Evolutionary conservation across 768 basidiomycete species (phyloP), one percentile per base, ranked within the genome.

Genomic region (Amanita subjunquillea): DNA sequence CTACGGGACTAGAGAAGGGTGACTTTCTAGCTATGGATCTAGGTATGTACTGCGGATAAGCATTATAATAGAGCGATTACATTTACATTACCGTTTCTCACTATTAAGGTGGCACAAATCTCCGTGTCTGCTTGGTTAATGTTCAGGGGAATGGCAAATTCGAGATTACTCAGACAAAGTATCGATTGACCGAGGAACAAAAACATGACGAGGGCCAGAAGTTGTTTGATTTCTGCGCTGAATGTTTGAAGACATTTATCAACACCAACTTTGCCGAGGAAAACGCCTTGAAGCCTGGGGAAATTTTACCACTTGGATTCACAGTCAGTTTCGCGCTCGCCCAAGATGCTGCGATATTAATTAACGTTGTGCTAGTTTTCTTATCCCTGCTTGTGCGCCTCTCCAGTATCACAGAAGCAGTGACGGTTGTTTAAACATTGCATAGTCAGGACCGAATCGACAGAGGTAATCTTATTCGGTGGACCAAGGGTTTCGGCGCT

Each of bases 401-500:
- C 47, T 27, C 32, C 15, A 5, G 17, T 46, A 22, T 36, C 12
- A 20, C 32, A 7, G 5, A 36, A 36, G 20, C 12, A 23, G 37
- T 44, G n/a, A 25, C n/a, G 27, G 27, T 2, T 43, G 38, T 39
- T 32, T 12, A 45, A 37, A 37, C 34, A 32, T 15, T 20, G 17
- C 17, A 9, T 65, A 94, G 90, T n/a, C 96, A 98, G 76, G 78
- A 85, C 37, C 77, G 80, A 50, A 98, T 99, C 57, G 92, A 98
- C 66, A 91, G 97, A 56, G 95, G 92, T 22, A 78, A 80, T 55
- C 83, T 98, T 36, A 92, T 97, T 61, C 86, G 95, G 15, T 99
- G 96, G 96, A 99, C 96, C n/a, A 99, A 99, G 68, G 96, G 96
- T 57, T 98, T 98, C 60, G 92, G 92, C 30, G 88, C 88, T 0